Conservation (phyloP, 441 rosid species). For the Gossypium davidsonii region DNA sequence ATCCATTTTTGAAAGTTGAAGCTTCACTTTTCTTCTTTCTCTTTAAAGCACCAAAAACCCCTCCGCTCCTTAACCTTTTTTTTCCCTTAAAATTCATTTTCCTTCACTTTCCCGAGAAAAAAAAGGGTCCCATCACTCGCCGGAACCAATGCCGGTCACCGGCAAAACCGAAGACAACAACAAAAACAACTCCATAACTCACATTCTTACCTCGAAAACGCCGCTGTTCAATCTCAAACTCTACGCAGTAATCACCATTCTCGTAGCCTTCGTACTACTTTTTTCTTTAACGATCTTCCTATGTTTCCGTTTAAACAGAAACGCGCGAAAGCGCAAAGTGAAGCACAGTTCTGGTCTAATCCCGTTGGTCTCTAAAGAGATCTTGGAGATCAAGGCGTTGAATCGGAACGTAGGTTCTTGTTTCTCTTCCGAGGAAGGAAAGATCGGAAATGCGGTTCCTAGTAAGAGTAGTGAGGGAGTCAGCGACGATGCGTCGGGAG, state of each 20-base stretch:
- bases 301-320: slow-evolving; percentile 43
- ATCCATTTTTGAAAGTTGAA: slow-evolving; percentile 18
- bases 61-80: background rate
- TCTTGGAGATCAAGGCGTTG: slow-evolving; percentile 50
- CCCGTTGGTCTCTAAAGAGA: slow-evolving; percentile 71
- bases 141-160: slow-evolving; percentile 44
- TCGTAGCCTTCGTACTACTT: slow-evolving; percentile 29
- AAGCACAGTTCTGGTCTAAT: slow-evolving; percentile 65
- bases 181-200: slow-evolving; percentile 17
- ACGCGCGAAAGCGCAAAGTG: slow-evolving; percentile 43
- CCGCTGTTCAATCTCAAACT: slow-evolving; percentile 50
- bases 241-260: slow-evolving; percentile 47
- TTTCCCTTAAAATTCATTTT: background rate
- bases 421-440: slow-evolving; percentile 22
- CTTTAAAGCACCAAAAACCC: slow-evolving; percentile 1
- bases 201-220: slow-evolving; percentile 36
- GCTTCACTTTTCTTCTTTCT: background rate
- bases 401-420: slow-evolving; percentile 18
- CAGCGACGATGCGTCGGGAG: slow-evolving; percentile 41
- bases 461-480: slow-evolving; percentile 19
- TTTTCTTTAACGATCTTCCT: slow-evolving; percentile 40
- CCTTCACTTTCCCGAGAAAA: slow-evolving; percentile 14
- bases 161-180: slow-evolving; percentile 1
- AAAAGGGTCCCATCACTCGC: background rate
- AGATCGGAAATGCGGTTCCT: slow-evolving; percentile 24